Base-by-base conservation (phyloP, 78 protist species). In the Fonticula alba region DNA sequence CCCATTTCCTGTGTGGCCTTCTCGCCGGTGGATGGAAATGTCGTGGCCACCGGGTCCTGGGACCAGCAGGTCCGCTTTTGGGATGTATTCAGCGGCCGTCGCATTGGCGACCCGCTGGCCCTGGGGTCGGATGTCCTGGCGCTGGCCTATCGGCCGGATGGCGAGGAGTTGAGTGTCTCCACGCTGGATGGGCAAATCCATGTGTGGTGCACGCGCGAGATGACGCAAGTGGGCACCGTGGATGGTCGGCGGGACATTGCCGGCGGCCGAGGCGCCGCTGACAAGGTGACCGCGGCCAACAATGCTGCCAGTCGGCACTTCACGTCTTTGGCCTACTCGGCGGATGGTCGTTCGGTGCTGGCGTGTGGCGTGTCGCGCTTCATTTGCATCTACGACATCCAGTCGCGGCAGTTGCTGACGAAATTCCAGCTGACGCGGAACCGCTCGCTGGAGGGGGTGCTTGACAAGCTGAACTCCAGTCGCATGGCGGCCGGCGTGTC, bases 291-390 rank as follows among this genome's bases (percentile, higher is more conserved):
- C 0, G 66, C 72, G 9, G 37, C 47, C 31, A 76, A 43, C 69
- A 29, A 31, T 9, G 38, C 66, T 29, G 36, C 59, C 0, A 78
- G 80, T 43, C 38, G 50, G 62, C 58, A 52, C 36, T 82, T 78
- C 66, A 69, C 75, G n/a, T 47, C 64, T 33, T 51, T 80, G 14
- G 40, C 64, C 49, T 80, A 73, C 78, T 63, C 73, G 19, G 85
- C 93, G 24, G 88, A 88, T 68, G 91, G 91, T 27, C 13, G 20
- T 35, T 52, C 54, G 57, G 1, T 89, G 1, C 57, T 91, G 24
- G 85, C 87, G 0, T 83, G 83, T 26, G 97, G 97, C 56, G 57
- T 69, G 46, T 31, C 71, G 52, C 78, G 79, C 68, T 86, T 63
- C 59, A 78, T 88, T 26, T 87, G 92, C 71, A 64, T 91, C 57